Conservation (phyloP, 164 flowering plant species). For the Vitis labrusca region DNA sequence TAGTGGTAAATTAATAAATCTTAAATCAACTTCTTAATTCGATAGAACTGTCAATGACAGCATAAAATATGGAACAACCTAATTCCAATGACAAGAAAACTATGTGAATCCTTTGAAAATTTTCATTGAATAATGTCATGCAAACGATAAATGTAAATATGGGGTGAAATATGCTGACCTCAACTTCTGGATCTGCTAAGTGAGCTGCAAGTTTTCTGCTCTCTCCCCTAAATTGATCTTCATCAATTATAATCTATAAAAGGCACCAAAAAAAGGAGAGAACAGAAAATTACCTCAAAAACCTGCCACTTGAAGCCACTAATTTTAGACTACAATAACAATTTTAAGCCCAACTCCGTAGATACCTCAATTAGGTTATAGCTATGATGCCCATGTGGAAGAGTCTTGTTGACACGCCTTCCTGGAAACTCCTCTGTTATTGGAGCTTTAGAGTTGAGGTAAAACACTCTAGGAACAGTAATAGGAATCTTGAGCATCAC, state of each 20-base stretch:
- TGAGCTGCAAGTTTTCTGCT: slow-evolving; percentile 87
- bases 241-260: slow-evolving; percentile 70
- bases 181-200: slow-evolving; percentile 98
- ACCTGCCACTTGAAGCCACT: neutral
- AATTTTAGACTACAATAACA: neutral
- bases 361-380: slow-evolving; percentile 83
- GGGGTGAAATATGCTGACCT: slow-evolving; percentile 47
- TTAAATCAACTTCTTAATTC: no score
- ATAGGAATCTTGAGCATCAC: slow-evolving; percentile 84
- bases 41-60: no score
- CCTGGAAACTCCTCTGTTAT: slow-evolving; percentile 89
- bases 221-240: slow-evolving; percentile 72
- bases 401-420: slow-evolving; percentile 75
- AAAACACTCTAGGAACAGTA: slow-evolving; percentile 79
- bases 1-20: no score
- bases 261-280: neutral
- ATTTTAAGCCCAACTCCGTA: slow-evolving; percentile 4
- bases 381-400: slow-evolving; percentile 84
- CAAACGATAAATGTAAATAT: neutral
- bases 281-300: slow-evolving; percentile 1
- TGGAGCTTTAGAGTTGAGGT: slow-evolving; percentile 86
- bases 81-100: no score
- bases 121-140: no score
- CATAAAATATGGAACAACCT: no score
- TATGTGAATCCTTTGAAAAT: no score